Evolutionary conservation across 2,329 filamentous ascomycete genomes (phyloP).

Genomic region (Claviceps monticola): DNA sequence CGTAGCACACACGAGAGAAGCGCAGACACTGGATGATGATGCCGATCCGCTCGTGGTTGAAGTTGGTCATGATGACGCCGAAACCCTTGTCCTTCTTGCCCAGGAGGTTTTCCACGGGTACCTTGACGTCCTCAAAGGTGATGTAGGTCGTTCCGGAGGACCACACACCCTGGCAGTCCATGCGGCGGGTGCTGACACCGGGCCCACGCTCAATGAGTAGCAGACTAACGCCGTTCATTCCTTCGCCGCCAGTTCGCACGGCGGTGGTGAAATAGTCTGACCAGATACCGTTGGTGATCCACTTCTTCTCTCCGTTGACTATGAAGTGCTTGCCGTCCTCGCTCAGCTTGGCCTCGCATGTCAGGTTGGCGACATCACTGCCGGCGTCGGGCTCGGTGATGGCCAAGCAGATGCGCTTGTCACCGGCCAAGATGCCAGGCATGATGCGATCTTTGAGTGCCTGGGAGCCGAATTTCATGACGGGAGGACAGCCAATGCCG

Average conservation of each 20-base stretch:
- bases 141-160: slow-evolving; percentile 91
- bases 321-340: slow-evolving; percentile 98
- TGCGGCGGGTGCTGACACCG: slow-evolving; percentile 82
- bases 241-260: slow-evolving; percentile 73
- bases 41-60: slow-evolving; percentile 97
- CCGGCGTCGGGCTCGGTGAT: slow-evolving; percentile 96
- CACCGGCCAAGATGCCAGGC: slow-evolving; percentile 74
- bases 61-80: slow-evolving; percentile 99
- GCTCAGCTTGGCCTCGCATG: slow-evolving; percentile 85
- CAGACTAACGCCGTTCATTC: slow-evolving; percentile 86
- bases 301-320: slow-evolving; percentile 99
- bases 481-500: slow-evolving; percentile 81
- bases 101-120: slow-evolving; percentile 95
- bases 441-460: slow-evolving; percentile 73
- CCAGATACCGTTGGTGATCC: slow-evolving; percentile 98
- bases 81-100: slow-evolving; percentile 98
- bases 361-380: slow-evolving; percentile 87
- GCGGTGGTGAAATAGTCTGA: slow-evolving; percentile 95
- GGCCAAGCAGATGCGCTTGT: slow-evolving; percentile 94
- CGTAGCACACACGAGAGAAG: slow-evolving; percentile 93
- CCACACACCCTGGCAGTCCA: slow-evolving; percentile 99
- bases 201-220: slow-evolving; percentile 84
- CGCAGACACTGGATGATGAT: slow-evolving; percentile 96
- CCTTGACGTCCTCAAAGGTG: slow-evolving; percentile 97
- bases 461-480: slow-evolving; percentile 86